Conservation (phyloP, 352 stramenopile species). For the Sclerospora graminicola region DNA sequence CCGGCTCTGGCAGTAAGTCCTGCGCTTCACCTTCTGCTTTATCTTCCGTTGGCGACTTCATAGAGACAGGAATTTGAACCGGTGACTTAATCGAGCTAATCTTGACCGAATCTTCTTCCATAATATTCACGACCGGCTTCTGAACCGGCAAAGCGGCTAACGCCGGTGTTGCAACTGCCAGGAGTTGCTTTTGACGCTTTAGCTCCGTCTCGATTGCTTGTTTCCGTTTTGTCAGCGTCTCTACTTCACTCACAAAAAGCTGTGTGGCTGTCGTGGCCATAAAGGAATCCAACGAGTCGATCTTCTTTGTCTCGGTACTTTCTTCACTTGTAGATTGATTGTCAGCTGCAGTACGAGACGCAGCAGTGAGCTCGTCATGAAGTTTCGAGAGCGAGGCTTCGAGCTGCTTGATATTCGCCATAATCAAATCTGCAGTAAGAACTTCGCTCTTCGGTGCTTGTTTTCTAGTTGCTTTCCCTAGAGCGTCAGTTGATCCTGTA, state of each 20-base stretch:
- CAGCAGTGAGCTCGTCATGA: conserved; percentile 13
- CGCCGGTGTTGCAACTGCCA: conserved; percentile 44
- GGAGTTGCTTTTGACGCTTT: conserved; percentile 32
- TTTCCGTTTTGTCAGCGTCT: conserved; percentile 15
- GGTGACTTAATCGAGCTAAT: not conserved
- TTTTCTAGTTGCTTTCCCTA: not conserved
- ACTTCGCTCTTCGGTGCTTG: conserved; percentile 14
- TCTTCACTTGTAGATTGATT: conserved; percentile 5
- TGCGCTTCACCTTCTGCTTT: not conserved
- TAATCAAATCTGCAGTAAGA: conserved; percentile 49
- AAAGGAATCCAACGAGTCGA: conserved; percentile 56
- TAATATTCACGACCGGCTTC: conserved; percentile 3
- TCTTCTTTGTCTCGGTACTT: conserved; percentile 20
- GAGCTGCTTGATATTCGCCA: conserved; percentile 27
- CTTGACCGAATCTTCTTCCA: not conserved
- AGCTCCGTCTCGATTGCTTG: conserved; percentile 29
- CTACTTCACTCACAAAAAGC: conserved; percentile 29
- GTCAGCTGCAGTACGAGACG: conserved; percentile 3
- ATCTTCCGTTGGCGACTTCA: not conserved
- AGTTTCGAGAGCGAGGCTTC: conserved; percentile 28
- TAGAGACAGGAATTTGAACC: not conserved
- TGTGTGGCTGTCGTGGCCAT: conserved; percentile 45
- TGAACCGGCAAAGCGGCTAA: conserved; percentile 21
- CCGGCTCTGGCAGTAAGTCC: not conserved
- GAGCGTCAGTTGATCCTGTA: not conserved